Evolutionary conservation across 106 monocot genomes (phyloP), one percentile per base, ranked within the genome.

Genomic region (Apostasia ramifera): DNA sequence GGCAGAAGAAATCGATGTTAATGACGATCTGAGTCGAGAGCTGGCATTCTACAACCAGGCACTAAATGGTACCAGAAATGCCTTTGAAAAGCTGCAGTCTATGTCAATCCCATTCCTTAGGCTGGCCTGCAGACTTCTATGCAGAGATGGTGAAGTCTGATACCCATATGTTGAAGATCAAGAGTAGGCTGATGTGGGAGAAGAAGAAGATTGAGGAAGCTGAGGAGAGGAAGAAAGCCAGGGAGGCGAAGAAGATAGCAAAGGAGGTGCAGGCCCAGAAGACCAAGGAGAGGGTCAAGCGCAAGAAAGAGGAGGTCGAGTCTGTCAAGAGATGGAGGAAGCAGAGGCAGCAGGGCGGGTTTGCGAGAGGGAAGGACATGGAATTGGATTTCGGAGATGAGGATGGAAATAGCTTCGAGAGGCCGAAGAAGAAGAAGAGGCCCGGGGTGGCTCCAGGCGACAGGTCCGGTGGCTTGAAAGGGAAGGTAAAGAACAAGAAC

Each of bases 101-200:
- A 75, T 79, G 71, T 73, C 75, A 1, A 40, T 73, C n/a, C 86
- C 86, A 6, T 93, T 93, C 70, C 83, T 93, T 51, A 76, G 93
- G 56, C 93, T 88, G 93, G 56, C 93, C 93, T 6, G 59, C 76
- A 38, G 92, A 93, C 43, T 89, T 89, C 61, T 93, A 93, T 53
- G 93, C 93, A 1, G 93, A 93, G 79, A 93, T 93, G 89, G 92
- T 93, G 46, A 93, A 93, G 70, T 67, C 86, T 8, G 93, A 93
- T 62, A 1, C 67, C 55, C 89, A 89, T 69, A 93, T 93, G 93
- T 60, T 89, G 79, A 89, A 89, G 74, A 70, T 93, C 39, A 93
- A 93, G 53, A 76, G 86, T 59, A 89, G 76, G 65, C 70, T 93
- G 6, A 53, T 89, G 13, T 66, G n/a, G 14, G 78, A 93, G 73